Evolutionary conservation across 116 monocot species (phyloP).

Genomic region (Thalassia testudinum): DNA sequence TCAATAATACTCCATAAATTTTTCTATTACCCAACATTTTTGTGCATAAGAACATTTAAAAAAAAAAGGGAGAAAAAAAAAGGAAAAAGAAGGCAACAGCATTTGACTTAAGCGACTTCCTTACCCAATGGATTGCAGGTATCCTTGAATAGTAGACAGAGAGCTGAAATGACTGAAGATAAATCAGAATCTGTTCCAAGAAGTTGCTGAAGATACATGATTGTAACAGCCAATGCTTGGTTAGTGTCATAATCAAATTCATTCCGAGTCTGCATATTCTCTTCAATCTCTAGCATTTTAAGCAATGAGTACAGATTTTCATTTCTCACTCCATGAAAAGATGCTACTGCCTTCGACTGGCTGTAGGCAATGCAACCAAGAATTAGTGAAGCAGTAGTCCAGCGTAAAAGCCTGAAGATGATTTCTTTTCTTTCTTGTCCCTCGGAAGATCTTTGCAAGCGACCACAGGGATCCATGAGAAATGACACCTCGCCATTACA

Average conservation of each 20-base stretch:
- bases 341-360: too few relatives aligned
- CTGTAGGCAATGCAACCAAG: too few relatives aligned
- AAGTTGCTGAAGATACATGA: conserved; percentile 46
- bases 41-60: background rate
- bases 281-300: conserved; percentile 4
- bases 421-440: too few relatives aligned
- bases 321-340: background rate
- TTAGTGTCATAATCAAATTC: conserved; percentile 10
- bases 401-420: too few relatives aligned
- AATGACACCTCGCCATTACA: too few relatives aligned
- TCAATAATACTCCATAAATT: too few relatives aligned
- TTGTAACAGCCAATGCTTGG: conserved; percentile 23
- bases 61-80: background rate
- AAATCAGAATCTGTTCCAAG: conserved; percentile 5
- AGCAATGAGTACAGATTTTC: conserved; percentile 27
- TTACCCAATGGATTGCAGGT: conserved; percentile 22
- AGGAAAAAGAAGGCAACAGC: background rate
- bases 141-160: conserved; percentile 26
- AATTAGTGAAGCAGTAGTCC: too few relatives aligned
- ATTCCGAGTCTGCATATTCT: background rate
- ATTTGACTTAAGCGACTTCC: too few relatives aligned
- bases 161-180: conserved; percentile 36
- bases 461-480: too few relatives aligned
- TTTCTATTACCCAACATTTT: too few relatives aligned
- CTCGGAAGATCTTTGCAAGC: too few relatives aligned